These are phyloP conservation scores for Podospora pseudopauciseta DNA, from an alignment of 495 filamentous ascomycete genomes.

Conservation along the genomic window DNA sequence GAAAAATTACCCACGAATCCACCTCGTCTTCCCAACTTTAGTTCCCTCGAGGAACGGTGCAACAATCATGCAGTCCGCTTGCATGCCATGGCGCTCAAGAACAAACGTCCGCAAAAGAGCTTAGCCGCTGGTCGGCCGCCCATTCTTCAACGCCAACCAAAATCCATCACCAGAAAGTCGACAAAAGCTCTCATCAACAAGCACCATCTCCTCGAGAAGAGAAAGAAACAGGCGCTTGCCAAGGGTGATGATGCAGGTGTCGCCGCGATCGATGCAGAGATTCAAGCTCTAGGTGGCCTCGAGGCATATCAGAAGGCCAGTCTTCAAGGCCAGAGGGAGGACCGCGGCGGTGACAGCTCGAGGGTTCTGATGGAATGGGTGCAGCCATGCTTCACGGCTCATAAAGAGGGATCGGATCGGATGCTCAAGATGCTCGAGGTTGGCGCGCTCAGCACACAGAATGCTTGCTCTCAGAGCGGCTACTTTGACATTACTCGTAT, in stretches of 20 bases:
- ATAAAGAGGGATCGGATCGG: conserved; percentile 27
- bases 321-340: conserved; percentile 74
- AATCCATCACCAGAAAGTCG: conserved; percentile 70
- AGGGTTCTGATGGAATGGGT: conserved; percentile 86
- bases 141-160: conserved; percentile 40
- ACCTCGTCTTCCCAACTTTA: not conserved
- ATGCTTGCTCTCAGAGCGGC: conserved; percentile 71
- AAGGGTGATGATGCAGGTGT: conserved; percentile 58
- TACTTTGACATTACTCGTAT: conserved; percentile 77
- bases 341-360: conserved; percentile 89
- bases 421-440: conserved; percentile 75
- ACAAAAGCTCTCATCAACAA: conserved; percentile 77
- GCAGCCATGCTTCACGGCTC: conserved; percentile 34
- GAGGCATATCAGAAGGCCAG: conserved; percentile 85
- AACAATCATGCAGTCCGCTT: not conserved
- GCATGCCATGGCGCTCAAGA: conserved; percentile 29
- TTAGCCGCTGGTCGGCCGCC: conserved; percentile 72
- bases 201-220: conserved; percentile 82
- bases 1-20: not conserved
- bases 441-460: conserved; percentile 79
- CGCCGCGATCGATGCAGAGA: conserved; percentile 52
- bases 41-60: not conserved
- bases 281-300: conserved; percentile 66
- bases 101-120: conserved; percentile 42
- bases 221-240: conserved; percentile 60